Percentiles rank a stretch among this genome's conserved stretches.
These are phyloP conservation scores for Pythium rishiriense DNA, from an alignment of 352 stramenopile genomes.

Conservation along the genomic window DNA sequence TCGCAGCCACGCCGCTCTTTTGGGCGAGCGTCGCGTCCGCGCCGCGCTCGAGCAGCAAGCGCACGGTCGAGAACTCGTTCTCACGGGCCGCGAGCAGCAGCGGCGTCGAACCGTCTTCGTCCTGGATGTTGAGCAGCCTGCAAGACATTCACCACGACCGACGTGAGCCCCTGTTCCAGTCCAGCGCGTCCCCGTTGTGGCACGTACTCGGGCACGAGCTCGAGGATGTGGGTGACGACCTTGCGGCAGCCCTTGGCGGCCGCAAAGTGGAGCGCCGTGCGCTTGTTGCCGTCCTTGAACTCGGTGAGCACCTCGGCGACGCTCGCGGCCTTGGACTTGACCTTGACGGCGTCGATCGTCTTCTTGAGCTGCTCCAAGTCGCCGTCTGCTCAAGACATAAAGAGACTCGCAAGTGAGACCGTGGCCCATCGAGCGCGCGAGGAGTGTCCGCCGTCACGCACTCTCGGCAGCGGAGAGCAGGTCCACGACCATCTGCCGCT, in stretches of 20 bases:
- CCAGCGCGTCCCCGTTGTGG: too few relatives aligned
- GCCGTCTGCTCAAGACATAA: slow-evolving; percentile 44
- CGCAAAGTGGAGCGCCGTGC: slow-evolving; percentile 78
- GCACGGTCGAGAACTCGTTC: slow-evolving; percentile 74
- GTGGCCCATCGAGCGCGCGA: too few relatives aligned
- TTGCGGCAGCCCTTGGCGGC: slow-evolving; percentile 77
- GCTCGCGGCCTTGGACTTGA: slow-evolving; percentile 50
- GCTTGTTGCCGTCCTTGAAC: slow-evolving; percentile 85
- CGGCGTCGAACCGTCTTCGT: slow-evolving; percentile 72
- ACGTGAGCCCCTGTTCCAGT: too few relatives aligned
- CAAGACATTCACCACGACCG: not conserved
- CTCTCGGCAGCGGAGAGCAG: slow-evolving; percentile 73
- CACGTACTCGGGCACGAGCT: slow-evolving; percentile 48
- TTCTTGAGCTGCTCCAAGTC: slow-evolving; percentile 69
- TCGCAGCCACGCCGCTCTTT: slow-evolving; percentile 56
- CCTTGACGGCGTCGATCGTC: slow-evolving; percentile 64
- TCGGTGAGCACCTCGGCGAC: slow-evolving; percentile 45
- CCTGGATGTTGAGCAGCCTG: slow-evolving; percentile 48
- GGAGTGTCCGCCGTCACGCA: too few relatives aligned
- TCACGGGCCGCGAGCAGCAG: slow-evolving; percentile 73
- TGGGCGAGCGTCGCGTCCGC: slow-evolving; percentile 56
- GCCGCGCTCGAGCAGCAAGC: slow-evolving; percentile 58
- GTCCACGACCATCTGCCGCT: slow-evolving; percentile 76
- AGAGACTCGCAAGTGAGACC: too few relatives aligned
- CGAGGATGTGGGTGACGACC: slow-evolving; percentile 70